Percentiles rank a stretch among this genome's conserved stretches.
Conservation (phyloP, 192 early-diverging fungal genomes). For the Coemansia sp. region DNA sequence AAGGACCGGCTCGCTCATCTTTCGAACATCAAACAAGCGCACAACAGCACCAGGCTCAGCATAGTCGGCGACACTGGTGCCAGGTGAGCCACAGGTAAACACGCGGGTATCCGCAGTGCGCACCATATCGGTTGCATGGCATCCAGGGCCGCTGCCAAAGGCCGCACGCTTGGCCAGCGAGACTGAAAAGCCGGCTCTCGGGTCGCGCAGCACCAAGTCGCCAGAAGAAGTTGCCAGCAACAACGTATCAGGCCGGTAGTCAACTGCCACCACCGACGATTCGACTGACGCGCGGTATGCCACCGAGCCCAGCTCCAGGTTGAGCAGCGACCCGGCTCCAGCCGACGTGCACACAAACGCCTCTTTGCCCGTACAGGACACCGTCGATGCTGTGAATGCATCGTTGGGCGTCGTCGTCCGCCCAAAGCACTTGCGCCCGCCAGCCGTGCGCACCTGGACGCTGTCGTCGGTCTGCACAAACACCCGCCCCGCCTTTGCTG, state of each 20-base stretch:
- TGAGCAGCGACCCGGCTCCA: slow-evolving; percentile 40
- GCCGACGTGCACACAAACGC: slow-evolving; percentile 44
- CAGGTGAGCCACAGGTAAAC: slow-evolving; percentile 22
- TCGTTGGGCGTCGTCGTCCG: slow-evolving; percentile 58
- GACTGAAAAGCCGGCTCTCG: slow-evolving; percentile 15
- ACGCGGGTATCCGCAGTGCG: not conserved
- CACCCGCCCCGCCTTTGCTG: slow-evolving; percentile 53
- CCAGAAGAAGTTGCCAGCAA: slow-evolving; percentile 30
- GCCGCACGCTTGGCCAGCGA: not conserved
- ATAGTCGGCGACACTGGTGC: not conserved
- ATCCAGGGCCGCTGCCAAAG: slow-evolving; percentile 16
- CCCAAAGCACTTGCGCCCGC: slow-evolving; percentile 50
- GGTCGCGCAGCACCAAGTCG: slow-evolving; percentile 34
- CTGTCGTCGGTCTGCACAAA: slow-evolving; percentile 66
- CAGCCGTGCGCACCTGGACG: slow-evolving; percentile 65
- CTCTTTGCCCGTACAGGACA: slow-evolving; percentile 38
- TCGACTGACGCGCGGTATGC: slow-evolving; percentile 22
- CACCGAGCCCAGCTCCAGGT: slow-evolving; percentile 23
- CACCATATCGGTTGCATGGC: slow-evolving; percentile 33
- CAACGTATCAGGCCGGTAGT: slow-evolving; percentile 9
- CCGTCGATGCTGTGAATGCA: slow-evolving; percentile 32
- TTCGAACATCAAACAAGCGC: slow-evolving; percentile 39
- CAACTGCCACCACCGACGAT: slow-evolving; percentile 15
- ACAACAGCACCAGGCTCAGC: slow-evolving; percentile 10
- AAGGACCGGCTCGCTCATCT: slow-evolving; percentile 12